Evolutionary conservation across 2,329 filamentous ascomycete genomes (phyloP).

Genomic region (Diplocarpon rosae): DNA sequence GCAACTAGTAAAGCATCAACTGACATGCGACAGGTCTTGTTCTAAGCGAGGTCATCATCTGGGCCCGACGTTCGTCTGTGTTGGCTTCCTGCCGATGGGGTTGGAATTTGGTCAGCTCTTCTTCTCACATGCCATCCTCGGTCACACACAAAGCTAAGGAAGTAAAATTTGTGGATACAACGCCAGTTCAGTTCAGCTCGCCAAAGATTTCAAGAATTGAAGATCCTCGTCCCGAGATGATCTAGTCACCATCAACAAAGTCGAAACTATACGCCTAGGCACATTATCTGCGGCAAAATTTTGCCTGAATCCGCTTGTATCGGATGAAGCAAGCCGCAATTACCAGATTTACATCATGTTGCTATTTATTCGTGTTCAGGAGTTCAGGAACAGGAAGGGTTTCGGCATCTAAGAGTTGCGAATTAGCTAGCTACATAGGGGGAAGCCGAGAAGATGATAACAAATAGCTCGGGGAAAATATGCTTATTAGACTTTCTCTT

Average conservation of each 20-base stretch:
- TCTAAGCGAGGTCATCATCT: conserved; percentile 1
- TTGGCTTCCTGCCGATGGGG: not conserved
- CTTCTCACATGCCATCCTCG: not conserved
- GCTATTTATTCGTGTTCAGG: not conserved
- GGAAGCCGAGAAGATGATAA: not conserved
- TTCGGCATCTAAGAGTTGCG: not conserved
- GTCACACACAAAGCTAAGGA: conserved; percentile 1
- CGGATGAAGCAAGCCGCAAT: not conserved
- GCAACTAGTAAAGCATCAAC: not conserved
- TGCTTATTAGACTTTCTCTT: not conserved
- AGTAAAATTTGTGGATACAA: not conserved
- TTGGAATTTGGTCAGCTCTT: not conserved
- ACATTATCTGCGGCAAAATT: too few species aligned
- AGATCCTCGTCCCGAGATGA: not conserved
- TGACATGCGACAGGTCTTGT: not conserved
- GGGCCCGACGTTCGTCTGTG: conserved; percentile 4
- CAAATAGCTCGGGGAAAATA: not conserved
- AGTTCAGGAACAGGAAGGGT: not conserved
- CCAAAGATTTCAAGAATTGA: not conserved
- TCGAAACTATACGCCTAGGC: too few species aligned
- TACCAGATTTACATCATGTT: not conserved
- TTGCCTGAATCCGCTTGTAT: too few species aligned
- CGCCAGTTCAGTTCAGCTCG: not conserved
- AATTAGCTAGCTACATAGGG: not conserved
- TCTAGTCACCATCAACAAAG: not conserved